A percentile compares a stretch with the other conserved stretches of the same genome.
phyloP scores from a whole-genome alignment of 2,329 filamentous ascomycete species.

The Escovopsis sp. region DNA sequence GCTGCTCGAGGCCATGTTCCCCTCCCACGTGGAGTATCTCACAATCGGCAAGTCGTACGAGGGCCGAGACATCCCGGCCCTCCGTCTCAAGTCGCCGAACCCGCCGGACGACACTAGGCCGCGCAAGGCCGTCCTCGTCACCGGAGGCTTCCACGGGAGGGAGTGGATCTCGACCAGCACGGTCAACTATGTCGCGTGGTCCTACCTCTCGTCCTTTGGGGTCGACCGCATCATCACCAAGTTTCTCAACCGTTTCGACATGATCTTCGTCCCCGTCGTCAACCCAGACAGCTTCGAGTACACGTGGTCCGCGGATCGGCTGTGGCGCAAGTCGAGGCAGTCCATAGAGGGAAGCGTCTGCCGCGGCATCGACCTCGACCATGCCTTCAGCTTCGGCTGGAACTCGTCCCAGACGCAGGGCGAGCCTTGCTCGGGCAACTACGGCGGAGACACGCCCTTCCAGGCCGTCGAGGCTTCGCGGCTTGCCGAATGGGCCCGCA shows the following conservation, averaged over 20 bases:
- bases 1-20: constrained; percentile 78
- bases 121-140: constrained; percentile 66
- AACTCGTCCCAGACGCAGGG: constrained; percentile 46
- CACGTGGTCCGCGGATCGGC: constrained; percentile 76
- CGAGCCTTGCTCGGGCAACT: constrained; percentile 86
- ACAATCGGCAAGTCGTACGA: constrained; percentile 77
- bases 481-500: constrained; percentile 69
- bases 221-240: constrained; percentile 56
- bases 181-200: constrained; percentile 82
- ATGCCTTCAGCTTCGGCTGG: constrained; percentile 76
- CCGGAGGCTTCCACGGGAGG: constrained; percentile 77
- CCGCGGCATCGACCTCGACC: constrained; percentile 76
- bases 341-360: constrained; percentile 71
- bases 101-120: constrained; percentile 26
- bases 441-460: constrained; percentile 70
- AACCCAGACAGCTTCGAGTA: constrained; percentile 95
- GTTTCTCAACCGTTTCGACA: constrained; percentile 70
- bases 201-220: constrained; percentile 68
- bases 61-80: constrained; percentile 68
- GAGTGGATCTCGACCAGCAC: constrained; percentile 95
- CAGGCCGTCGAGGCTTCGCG: constrained; percentile 63
- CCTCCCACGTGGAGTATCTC: constrained; percentile 57
- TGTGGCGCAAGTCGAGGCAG: constrained; percentile 93
- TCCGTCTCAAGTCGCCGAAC: constrained; percentile 53
- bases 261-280: constrained; percentile 72